Conservation (phyloP, 2,329 filamentous ascomycete genomes). For the Epicoccum nigrum region DNA sequence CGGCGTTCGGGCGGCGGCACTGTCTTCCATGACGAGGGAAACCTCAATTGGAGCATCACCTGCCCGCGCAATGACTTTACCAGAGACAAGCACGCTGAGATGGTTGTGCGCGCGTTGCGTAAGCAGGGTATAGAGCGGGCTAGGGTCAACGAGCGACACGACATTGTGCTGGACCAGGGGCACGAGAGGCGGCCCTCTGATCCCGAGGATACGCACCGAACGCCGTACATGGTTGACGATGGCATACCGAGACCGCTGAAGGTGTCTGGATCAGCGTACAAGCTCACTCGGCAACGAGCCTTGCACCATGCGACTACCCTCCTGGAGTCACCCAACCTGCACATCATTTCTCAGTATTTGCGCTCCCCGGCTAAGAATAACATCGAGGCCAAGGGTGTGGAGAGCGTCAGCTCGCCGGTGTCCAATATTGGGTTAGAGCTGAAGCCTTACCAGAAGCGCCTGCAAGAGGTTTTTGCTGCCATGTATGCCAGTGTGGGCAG, state of each 20-base stretch:
- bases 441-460: slow-evolving; percentile 50
- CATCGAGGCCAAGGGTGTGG: slow-evolving; percentile 83
- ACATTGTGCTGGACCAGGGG: slow-evolving; percentile 77
- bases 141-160: slow-evolving; percentile 86
- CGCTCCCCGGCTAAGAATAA: slow-evolving; percentile 77
- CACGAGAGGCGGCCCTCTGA: slow-evolving; percentile 33
- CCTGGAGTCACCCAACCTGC: slow-evolving; percentile 75
- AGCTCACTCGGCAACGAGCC: slow-evolving; percentile 79
- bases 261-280: slow-evolving; percentile 93
- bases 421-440: slow-evolving; percentile 72
- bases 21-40: slow-evolving; percentile 92
- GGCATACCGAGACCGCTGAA: slow-evolving; percentile 61
- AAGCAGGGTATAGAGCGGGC: slow-evolving; percentile 64
- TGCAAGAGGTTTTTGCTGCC: slow-evolving; percentile 64
- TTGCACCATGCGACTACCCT: slow-evolving; percentile 95
- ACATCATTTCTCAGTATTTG: slow-evolving; percentile 71
- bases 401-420: slow-evolving; percentile 86
- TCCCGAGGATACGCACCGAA: slow-evolving; percentile 51
- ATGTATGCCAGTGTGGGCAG: slow-evolving; percentile 64
- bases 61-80: slow-evolving; percentile 78
- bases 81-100: slow-evolving; percentile 84
- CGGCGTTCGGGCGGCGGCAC: slow-evolving; percentile 87
- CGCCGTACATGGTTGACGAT: slow-evolving; percentile 50
- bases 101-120: slow-evolving; percentile 85
- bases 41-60: slow-evolving; percentile 94